Evolutionary conservation across 1,284 basidiomycete species (phyloP), one percentile per base, ranked within the genome.

Genomic region (Apiotrichum domesticum): DNA sequence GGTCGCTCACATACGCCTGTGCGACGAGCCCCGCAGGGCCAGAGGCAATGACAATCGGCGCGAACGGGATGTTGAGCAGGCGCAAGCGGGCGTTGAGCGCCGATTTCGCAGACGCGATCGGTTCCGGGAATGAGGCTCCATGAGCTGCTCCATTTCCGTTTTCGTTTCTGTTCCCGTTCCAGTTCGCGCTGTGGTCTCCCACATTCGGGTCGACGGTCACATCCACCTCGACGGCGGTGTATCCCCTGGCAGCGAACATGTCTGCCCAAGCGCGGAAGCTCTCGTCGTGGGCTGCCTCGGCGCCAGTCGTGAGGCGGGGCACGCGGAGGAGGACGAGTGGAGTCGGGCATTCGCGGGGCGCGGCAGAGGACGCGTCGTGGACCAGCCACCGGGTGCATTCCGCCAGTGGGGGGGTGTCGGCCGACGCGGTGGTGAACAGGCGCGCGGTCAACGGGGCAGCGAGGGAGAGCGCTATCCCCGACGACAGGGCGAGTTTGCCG

Each of bases 1-100:
- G 73, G 37, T 84, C 85, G 7, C 83, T 85, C 55, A 87, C 81
- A 68, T 85, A 87, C 11, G 82, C 79, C 68, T 87, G 84, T 9
- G 83, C 81, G 52, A 87, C 80, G 47, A 87, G 75, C 21, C 70
- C 70, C 11, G 79, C 79, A 1, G 75, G 67, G 1, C 78, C 79
- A 8, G 79, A 78, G 1, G 85, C 81, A 59, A 87, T 76, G 44
- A 87, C 72, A 44, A 87, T 79, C 0, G 85, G 85, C 1, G 85
- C 81, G 63, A 85, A 87, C 10, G 84, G 82, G 51, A 82, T 81
- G 5, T 74, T 77, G 35, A 81, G 76, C 6, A 81, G 68, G 29
- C 73, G 66, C 41, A 79, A 70, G 52, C 76, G 71, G n/a, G 15
- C 34, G 46, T 55, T 52, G 34, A 63, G 58, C 14, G 70, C 67